Base-by-base conservation (phyloP, 176 grass and related monocot genomes). In the Carex scoparia region DNA sequence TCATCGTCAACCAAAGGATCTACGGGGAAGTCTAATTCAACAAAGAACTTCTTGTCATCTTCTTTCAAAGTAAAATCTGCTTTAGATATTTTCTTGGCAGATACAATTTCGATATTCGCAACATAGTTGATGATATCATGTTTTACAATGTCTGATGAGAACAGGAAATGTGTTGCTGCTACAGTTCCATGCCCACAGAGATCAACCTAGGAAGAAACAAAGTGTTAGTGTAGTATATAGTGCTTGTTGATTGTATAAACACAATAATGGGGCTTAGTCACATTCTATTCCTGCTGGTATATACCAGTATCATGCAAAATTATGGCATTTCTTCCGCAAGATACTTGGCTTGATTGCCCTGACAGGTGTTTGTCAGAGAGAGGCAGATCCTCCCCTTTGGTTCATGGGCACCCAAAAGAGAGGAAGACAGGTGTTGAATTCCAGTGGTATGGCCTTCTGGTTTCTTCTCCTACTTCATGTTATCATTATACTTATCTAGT, bases 111-210 rank as follows among this genome's bases (percentile, higher is more conserved):
- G 10, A 87, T 86, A 83, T 87, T 67, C 4, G 83, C 89, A 12
- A 80, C 37, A 58, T 88, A 92, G 54, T 89, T 85, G n/a, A 92
- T 80, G 32, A 48, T 48, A 16, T 85, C 83, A 51, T 61, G 28
- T 15, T 82, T 78, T 35, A 74, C 82, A 27, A 75, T 30, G 18
- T 87, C 63, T 27, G 60, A 75, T 18, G 87, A 62, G 42, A 87
- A 58, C 70, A 92, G 88, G 69, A 86, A 92, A 82, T 92, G 88
- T 19, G 88, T 80, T 40, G 91, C 87, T 12, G 91, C 91, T 46
- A 92, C 49, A 62, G 91, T 89, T 70, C 8, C 87, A 67, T 89
- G 91, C 10, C 91, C 91, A 63, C 91, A 88, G 60, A 92, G 79
- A 51, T 85, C 19, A 32, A 92, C 62, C 90, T 89, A 80, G 55